Conservation (phyloP, 345 rosid species). For the Bretschneidera sinensis region DNA sequence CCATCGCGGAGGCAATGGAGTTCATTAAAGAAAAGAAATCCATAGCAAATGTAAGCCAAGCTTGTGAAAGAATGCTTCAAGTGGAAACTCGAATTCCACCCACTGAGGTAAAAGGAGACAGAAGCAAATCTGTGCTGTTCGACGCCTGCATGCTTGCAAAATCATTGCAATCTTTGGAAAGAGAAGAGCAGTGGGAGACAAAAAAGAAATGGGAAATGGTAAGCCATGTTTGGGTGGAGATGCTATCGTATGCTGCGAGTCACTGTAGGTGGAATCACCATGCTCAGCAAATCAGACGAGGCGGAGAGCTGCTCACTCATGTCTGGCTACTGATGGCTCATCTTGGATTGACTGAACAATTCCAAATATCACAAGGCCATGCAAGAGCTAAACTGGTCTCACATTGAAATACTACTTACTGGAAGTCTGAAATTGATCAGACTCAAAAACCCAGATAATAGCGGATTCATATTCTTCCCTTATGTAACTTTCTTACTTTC, state of each 20-base stretch:
- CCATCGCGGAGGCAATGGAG: constrained; percentile 18
- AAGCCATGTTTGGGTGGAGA: constrained; percentile 19
- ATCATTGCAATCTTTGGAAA: constrained; percentile 12
- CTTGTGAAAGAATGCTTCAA: constrained; percentile 9
- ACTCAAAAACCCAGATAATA: too few relatives aligned
- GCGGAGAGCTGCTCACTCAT: constrained; percentile 47
- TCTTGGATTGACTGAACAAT: constrained; percentile 37
- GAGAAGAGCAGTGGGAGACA: neutral
- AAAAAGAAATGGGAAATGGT: constrained; percentile 9
- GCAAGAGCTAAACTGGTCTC: constrained; percentile 27
- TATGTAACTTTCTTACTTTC: too few relatives aligned
- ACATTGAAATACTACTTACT: too few relatives aligned
- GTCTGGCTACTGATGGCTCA: constrained; percentile 55
- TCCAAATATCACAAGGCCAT: constrained; percentile 25
- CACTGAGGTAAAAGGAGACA: constrained; percentile 22
- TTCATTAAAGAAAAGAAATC: constrained; percentile 5
- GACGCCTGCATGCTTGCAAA: constrained; percentile 29
- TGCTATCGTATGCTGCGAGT: constrained; percentile 19
- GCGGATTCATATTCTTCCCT: too few relatives aligned
- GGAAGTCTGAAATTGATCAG: too few relatives aligned
- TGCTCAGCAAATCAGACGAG: constrained; percentile 33
- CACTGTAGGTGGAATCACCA: constrained; percentile 18
- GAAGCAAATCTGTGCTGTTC: constrained; percentile 29
- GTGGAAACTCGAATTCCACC: constrained; percentile 18
- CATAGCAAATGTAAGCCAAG: neutral